Conservation (phyloP, 2,329 filamentous ascomycete genomes). For the Penicillium occitanis region DNA sequence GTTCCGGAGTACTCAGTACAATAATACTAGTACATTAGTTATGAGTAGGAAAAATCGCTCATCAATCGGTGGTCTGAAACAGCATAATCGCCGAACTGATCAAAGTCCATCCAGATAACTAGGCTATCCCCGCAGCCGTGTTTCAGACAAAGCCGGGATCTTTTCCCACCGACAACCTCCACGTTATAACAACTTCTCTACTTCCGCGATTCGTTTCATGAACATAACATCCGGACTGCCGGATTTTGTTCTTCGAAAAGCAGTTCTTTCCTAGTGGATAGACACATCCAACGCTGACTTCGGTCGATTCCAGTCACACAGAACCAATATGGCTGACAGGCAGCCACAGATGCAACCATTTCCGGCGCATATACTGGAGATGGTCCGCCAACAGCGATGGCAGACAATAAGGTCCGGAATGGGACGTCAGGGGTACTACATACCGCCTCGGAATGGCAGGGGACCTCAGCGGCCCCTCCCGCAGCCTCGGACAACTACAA, state of each 20-base stretch:
- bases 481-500: neutral
- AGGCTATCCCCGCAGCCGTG: neutral
- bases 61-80: neutral
- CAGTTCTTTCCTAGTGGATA: neutral
- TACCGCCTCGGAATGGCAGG: neutral
- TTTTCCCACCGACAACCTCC: neutral
- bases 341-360: constrained; percentile 1
- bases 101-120: neutral
- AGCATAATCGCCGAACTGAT: neutral
- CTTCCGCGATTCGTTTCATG: neutral
- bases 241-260: neutral
- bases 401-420: constrained; percentile 2
- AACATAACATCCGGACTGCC: constrained; percentile 1
- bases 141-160: neutral
- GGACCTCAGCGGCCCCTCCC: neutral
- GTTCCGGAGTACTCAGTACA: too few species aligned
- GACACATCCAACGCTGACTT: neutral
- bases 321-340: constrained; percentile 5
- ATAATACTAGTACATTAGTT: too few species aligned
- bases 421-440: neutral
- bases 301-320: neutral
- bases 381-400: constrained; percentile 1
- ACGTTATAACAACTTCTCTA: too few species aligned
- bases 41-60: too few species aligned
- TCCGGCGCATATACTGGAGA: neutral